These are phyloP conservation scores for Lasiosphaeris hirsuta DNA, from an alignment of 495 filamentous ascomycete genomes.

Conservation along the genomic window DNA sequence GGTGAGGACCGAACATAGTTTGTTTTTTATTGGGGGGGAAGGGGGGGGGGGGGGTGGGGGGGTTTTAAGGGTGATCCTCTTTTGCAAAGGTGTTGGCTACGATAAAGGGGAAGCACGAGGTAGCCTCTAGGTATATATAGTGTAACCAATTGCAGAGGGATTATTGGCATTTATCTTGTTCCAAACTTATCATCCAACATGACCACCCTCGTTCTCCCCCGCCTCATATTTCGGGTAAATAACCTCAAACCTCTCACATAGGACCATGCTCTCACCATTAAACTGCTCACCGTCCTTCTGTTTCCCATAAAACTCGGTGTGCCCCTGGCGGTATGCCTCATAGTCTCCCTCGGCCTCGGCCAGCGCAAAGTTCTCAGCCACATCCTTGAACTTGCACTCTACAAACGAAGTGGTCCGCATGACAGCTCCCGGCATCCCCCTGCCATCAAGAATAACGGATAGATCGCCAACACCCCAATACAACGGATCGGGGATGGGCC, in stretches of 20 bases:
- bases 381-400: conserved; percentile 29
- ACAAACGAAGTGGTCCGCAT: conserved; percentile 29
- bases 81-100: conserved; percentile 91
- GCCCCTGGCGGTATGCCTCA: conserved; percentile 25
- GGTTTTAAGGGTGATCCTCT: conserved; percentile 26
- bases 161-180: too few species aligned
- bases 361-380: conserved; percentile 32
- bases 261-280: conserved; percentile 30
- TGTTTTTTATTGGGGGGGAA: conserved; percentile 57
- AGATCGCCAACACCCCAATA: conserved; percentile 32
- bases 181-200: neutral
- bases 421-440: conserved; percentile 23
- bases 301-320: conserved; percentile 23
- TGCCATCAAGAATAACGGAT: conserved; percentile 32
- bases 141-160: too few species aligned
- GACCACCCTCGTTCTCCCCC: neutral
- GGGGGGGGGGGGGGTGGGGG: neutral
- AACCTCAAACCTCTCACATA: conserved; percentile 35
- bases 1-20: too few species aligned
- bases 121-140: conserved; percentile 92
- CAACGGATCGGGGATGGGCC: conserved; percentile 28
- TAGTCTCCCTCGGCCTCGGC: conserved; percentile 33
- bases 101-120: too few species aligned
- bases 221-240: conserved; percentile 19
- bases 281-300: conserved; percentile 23